Evolutionary conservation across 1,139 yeast species (phyloP).

Genomic region (Magnusiomyces tetraspermus): DNA sequence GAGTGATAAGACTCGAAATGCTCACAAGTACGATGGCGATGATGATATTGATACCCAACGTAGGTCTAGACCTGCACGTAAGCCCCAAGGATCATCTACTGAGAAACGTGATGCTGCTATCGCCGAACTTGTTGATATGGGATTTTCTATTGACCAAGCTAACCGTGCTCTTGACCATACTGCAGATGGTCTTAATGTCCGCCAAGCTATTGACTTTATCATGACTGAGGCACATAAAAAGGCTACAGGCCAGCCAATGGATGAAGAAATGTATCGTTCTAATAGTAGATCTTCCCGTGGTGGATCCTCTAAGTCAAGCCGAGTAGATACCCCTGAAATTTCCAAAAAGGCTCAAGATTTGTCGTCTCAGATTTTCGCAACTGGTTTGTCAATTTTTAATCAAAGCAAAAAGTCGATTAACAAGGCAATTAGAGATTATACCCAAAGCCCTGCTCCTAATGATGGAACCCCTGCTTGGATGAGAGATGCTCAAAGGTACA

Average conservation of each 20-base stretch:
- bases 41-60: neutral
- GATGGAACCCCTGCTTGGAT: slow-evolving; percentile 71
- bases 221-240: slow-evolving; percentile 49
- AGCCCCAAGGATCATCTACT: neutral
- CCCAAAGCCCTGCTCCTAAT: slow-evolving; percentile 26
- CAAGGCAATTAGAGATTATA: slow-evolving; percentile 55
- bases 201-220: slow-evolving; percentile 57
- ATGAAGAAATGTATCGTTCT: neutral
- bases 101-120: slow-evolving; percentile 43
- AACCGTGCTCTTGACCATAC: slow-evolving; percentile 48
- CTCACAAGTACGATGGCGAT: neutral
- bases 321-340: slow-evolving; percentile 25
- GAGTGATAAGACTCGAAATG: neutral
- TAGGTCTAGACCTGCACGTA: neutral
- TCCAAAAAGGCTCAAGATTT: slow-evolving; percentile 47
- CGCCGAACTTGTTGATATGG: slow-evolving; percentile 72
- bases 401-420: slow-evolving; percentile 55
- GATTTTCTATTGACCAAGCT: slow-evolving; percentile 57
- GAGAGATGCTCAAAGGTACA: slow-evolving; percentile 39
- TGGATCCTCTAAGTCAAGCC: slow-evolving; percentile 6
- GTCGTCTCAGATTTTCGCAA: slow-evolving; percentile 52
- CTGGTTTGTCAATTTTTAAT: slow-evolving; percentile 53
- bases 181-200: slow-evolving; percentile 48
- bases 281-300: slow-evolving; percentile 10
- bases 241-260: slow-evolving; percentile 20